Base-by-base conservation (phyloP, 208 protist species). In the Vickermania spadyakhi region DNA sequence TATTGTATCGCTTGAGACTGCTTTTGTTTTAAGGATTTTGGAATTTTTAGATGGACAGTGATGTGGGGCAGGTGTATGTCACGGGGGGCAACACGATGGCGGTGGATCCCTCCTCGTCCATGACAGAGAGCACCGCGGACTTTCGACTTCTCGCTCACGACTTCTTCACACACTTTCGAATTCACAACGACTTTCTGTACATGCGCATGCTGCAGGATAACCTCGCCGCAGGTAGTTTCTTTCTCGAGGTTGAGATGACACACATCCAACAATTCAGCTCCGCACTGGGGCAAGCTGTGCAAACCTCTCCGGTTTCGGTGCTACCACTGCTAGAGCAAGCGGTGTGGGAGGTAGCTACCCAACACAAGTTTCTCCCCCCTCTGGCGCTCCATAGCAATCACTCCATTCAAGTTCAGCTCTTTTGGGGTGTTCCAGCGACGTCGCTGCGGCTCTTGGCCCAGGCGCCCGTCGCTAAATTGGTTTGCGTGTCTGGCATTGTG, bases 401-500 rank as follows among this genome's bases (percentile, higher is more conserved):
- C 52, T 84, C 77, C 2, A 81, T 96, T 55, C 91, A 96, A 61
- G 71, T 95, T 22, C 91, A 96, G 73, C 58, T 94, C 2, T 93
- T 85, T 69, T 96, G 91, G 88, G 79, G 70, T 2, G 77, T 92
- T 26, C 75, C 78, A 28, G 84, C 88, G 26, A 79, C 80, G 57
- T 58, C 79, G 30, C 75, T 96, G n/a, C 87, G 91, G 55, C 67
- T 84, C 42, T 70, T 96, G 1, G 86, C 83, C 0, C 80, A 90
- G 60, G 81, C 84, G 23, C 60, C 77, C 45, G 84, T 96, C 25
- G 85, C 87, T 18, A 73, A 75, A 28, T 68, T 96, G 0, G 84
- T 94, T 2, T 88, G 81, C 56, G 84, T 96, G 13, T 87, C 71
- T 55, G 91, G 88, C n/a, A 94, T 96, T 58, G 89, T 94, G 49